Conservation (phyloP, 2,329 filamentous ascomycete species). For the Aspergillus brunneoviolaceus region DNA sequence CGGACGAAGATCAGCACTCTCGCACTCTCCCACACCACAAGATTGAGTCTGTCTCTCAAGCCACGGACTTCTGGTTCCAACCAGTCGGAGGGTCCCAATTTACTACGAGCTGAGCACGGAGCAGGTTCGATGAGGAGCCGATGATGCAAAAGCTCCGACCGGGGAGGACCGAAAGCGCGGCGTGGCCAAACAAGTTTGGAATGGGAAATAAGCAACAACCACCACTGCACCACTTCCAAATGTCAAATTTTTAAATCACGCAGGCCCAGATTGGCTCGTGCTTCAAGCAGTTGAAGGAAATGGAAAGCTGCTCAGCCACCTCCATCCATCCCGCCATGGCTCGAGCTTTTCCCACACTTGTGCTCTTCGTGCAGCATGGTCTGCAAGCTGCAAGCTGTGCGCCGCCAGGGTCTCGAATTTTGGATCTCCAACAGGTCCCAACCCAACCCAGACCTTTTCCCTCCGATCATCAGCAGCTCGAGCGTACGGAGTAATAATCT, state of each 20-base stretch:
- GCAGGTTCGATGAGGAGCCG: not conserved
- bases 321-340: not conserved
- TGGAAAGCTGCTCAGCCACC: not conserved
- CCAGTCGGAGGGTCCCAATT: not conserved
- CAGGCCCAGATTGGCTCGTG: not conserved
- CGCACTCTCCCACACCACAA: too few relatives aligned
- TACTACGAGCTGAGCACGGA: not conserved
- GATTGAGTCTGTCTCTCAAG: not conserved
- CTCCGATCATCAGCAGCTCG: too few relatives aligned
- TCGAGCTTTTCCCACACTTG: not conserved
- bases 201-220: too few relatives aligned
- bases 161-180: not conserved
- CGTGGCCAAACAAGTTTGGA: too few relatives aligned
- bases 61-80: not conserved
- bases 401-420: too few relatives aligned
- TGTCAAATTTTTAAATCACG: not conserved
- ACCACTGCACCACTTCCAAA: not conserved
- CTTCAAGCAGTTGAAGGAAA: not conserved
- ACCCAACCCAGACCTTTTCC: too few relatives aligned
- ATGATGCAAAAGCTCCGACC: not conserved
- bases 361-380: not conserved
- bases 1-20: too few relatives aligned
- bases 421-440: too few relatives aligned
- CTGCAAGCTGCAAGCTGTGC: not conserved
- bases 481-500: too few relatives aligned